Evolutionary conservation across 1,284 basidiomycete genomes (phyloP).

Genomic region (Ceratobasidium papillatum): DNA sequence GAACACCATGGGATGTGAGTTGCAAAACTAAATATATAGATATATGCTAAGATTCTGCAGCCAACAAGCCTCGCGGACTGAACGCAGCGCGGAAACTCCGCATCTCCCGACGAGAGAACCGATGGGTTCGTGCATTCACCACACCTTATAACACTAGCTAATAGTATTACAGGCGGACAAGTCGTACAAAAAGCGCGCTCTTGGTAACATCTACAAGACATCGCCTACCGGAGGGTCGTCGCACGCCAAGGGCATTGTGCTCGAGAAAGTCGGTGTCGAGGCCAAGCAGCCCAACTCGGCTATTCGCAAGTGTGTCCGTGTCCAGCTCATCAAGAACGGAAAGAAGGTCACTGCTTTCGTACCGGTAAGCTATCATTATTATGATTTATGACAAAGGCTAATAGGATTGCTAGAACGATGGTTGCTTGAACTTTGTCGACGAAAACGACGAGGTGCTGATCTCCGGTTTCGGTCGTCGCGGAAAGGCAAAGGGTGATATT

Average conservation of each 20-base stretch:
- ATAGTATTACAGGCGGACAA: slow-evolving; percentile 83
- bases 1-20: slow-evolving; percentile 55
- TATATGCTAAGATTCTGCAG: slow-evolving; percentile 40
- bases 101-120: slow-evolving; percentile 92
- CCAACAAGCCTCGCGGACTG: slow-evolving; percentile 99
- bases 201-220: slow-evolving; percentile 99
- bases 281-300: slow-evolving; percentile 99
- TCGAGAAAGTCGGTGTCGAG: slow-evolving; percentile 96
- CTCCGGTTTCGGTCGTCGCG: slow-evolving; percentile 99
- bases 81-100: slow-evolving; percentile 99
- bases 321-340: slow-evolving; percentile 99
- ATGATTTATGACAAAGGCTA: background rate
- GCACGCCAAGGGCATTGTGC: slow-evolving; percentile 99
- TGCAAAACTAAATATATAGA: slow-evolving; percentile 15
- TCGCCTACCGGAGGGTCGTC: slow-evolving; percentile 99
- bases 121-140: slow-evolving; percentile 76
- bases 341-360: slow-evolving; percentile 98
- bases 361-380: slow-evolving; percentile 53
- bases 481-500: slow-evolving; percentile 99
- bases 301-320: slow-evolving; percentile 99
- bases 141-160: slow-evolving; percentile 10
- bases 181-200: slow-evolving; percentile 99
- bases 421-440: slow-evolving; percentile 98
- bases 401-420: slow-evolving; percentile 78
- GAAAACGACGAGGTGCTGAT: slow-evolving; percentile 99